Evolutionary conservation across 2,329 filamentous ascomycete species (phyloP).

Genomic region (Fusarium solani-melongenae): DNA sequence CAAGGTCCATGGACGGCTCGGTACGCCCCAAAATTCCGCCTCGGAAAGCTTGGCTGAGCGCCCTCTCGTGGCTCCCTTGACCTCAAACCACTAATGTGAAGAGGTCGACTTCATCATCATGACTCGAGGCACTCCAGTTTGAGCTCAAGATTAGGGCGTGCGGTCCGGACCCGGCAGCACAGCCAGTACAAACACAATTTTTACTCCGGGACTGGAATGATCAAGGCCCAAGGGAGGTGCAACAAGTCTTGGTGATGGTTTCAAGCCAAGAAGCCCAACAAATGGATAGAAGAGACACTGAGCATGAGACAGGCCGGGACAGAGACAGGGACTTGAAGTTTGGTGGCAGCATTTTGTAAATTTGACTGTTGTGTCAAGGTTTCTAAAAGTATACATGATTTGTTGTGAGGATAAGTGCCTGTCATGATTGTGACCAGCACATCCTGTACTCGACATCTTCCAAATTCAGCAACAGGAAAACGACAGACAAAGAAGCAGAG

Average conservation of each 20-base stretch:
- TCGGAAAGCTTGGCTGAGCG: constrained; percentile 10
- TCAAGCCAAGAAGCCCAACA: not conserved
- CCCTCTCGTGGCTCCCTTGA: constrained; percentile 5
- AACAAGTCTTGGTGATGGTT: not conserved
- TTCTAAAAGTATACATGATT: constrained; percentile 41
- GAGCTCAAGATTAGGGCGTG: not conserved
- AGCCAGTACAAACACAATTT: not conserved
- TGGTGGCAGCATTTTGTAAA: constrained; percentile 42
- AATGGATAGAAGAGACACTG: not conserved
- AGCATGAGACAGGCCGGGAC: not conserved
- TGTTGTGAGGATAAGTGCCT: constrained; percentile 41
- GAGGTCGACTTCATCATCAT: not conserved
- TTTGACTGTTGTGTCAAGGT: constrained; percentile 38
- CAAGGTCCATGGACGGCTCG: constrained; percentile 7
- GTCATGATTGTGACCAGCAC: constrained; percentile 49
- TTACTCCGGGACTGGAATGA: not conserved
- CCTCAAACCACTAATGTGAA: not conserved
- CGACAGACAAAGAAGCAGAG: constrained; percentile 49
- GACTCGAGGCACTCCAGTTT: constrained; percentile 10
- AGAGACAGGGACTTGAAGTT: not conserved
- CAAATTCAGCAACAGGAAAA: constrained; percentile 42
- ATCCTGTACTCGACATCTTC: constrained; percentile 42
- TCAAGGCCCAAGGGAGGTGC: not conserved
- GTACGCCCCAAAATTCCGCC: constrained; percentile 4
- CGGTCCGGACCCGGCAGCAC: not conserved